Evolutionary conservation across 2,329 filamentous ascomycete species (phyloP), one percentile per base, ranked within the genome.

Genomic region (Trichoderma lentiforme): DNA sequence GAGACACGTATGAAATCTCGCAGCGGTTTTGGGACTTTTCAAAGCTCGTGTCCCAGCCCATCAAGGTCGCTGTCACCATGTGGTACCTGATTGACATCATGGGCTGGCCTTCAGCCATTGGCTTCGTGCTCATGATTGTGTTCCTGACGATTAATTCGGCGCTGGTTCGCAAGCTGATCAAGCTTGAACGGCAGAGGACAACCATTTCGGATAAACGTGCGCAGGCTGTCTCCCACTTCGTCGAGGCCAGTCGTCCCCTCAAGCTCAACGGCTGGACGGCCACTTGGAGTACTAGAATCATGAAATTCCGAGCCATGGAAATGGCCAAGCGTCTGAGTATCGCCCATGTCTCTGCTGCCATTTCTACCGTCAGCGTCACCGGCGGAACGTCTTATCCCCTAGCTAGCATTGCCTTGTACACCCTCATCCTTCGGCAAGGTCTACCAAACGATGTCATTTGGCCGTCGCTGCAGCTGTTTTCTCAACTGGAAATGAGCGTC

Each of bases 11-110:
- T 77, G 92, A 95, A 78, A 89, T 95, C 51, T 88, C 93, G 3
- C 93, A 95, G 77, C 84, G 92, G 57, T 96, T 97, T 76, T 97
- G 94, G 94, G 94, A 97, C 73, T 92, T 96, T 67, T 87, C 92
- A 2, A 85, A 85, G n/a, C 83, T 97, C 2, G 83, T 97, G 53
- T 91, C 91, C 3, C 93, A 92, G 73, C 94, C 94, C 0, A 81
- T 96, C 18, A 92, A 92, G 72, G 86, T 95, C n/a, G 77, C 94
- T 2, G 84, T 97, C 4, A 92, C 93, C 0, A 78, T 83, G 15
- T 82, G 82, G 75, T 86, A 93, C 14, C 82, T 90, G 14, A 86
- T 97, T 6, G 90, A 88, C 73, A 87, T 97, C 67, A 89, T 97
- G 66, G 94, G 94, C 0, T 94, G 92, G 83, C 88, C 94, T 0